phyloP scores from a whole-genome alignment of 2,329 filamentous ascomycete genomes.

The Stemphylium vesicarium region DNA sequence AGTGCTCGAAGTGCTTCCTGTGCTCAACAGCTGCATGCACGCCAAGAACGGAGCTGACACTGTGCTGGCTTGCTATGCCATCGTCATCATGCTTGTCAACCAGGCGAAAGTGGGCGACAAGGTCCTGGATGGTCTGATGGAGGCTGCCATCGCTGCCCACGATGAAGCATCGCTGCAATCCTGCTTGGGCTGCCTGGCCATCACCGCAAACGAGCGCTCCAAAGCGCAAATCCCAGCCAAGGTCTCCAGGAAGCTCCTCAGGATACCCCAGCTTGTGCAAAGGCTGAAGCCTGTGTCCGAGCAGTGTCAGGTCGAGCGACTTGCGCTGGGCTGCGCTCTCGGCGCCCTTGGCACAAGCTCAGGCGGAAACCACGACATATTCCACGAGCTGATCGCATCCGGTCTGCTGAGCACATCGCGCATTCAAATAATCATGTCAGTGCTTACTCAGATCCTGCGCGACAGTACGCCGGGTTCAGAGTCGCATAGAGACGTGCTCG shows the following conservation, averaged over 20 bases:
- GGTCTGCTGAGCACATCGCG: slow-evolving; percentile 69
- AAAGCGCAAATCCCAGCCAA: slow-evolving; percentile 71
- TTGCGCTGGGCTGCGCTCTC: slow-evolving; percentile 75
- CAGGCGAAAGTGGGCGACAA: slow-evolving; percentile 81
- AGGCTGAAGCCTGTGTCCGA: slow-evolving; percentile 67
- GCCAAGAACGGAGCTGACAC: slow-evolving; percentile 78
- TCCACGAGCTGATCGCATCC: slow-evolving; percentile 67
- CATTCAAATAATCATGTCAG: slow-evolving; percentile 68
- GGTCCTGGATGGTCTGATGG: slow-evolving; percentile 86
- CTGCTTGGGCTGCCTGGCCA: slow-evolving; percentile 78
- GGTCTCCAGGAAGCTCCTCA: slow-evolving; percentile 72
- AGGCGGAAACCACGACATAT: slow-evolving; percentile 47
- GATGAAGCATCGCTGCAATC: slow-evolving; percentile 73
- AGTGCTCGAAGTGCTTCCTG: slow-evolving; percentile 70
- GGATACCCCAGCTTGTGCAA: slow-evolving; percentile 65
- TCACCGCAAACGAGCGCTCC: slow-evolving; percentile 80
- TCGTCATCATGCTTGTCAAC: slow-evolving; percentile 81
- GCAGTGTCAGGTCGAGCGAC: slow-evolving; percentile 71
- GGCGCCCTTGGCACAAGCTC: slow-evolving; percentile 29
- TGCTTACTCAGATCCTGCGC: slow-evolving; percentile 62
- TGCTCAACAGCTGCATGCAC: slow-evolving; percentile 78
- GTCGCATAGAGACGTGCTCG: slow-evolving; percentile 40
- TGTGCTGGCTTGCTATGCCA: slow-evolving; percentile 89
- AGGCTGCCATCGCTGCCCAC: slow-evolving; percentile 81
- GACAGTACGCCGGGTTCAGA: slow-evolving; percentile 32